Conservation (phyloP, 2,329 filamentous ascomycete species). For the Trichoderma sp. region DNA sequence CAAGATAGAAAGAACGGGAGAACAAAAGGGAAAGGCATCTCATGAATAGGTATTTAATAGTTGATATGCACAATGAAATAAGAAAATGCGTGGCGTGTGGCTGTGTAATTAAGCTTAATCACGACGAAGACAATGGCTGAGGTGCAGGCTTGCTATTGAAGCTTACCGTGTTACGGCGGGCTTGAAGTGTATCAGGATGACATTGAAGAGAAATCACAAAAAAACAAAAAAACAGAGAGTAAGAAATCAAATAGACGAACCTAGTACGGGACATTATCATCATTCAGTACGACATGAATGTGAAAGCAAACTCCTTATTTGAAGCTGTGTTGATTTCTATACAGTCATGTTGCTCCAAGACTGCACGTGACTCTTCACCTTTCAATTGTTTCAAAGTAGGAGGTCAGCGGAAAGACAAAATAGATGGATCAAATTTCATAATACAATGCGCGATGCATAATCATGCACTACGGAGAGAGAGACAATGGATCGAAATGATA, state of each 20-base stretch:
- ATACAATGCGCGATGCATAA: not conserved
- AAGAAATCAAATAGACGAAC: not conserved
- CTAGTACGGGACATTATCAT: not conserved
- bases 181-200: not conserved
- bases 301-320: not conserved
- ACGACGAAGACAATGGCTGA: accelerated
- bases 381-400: not conserved
- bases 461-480: not conserved
- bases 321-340: not conserved
- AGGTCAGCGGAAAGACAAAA: not conserved
- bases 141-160: not conserved
- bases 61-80: not conserved
- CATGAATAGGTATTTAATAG: not conserved
- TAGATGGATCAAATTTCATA: not conserved
- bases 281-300: not conserved
- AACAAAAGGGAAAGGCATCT: not conserved
- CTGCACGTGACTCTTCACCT: not conserved
- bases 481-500: not conserved
- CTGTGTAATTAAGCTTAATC: not conserved
- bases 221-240: not conserved
- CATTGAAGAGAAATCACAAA: not conserved
- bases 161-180: not conserved
- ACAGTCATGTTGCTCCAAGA: not conserved
- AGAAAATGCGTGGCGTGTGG: not conserved
- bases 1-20: not conserved